Conservation (phyloP, 139 green algal species). For the Picochlorum sp. region DNA sequence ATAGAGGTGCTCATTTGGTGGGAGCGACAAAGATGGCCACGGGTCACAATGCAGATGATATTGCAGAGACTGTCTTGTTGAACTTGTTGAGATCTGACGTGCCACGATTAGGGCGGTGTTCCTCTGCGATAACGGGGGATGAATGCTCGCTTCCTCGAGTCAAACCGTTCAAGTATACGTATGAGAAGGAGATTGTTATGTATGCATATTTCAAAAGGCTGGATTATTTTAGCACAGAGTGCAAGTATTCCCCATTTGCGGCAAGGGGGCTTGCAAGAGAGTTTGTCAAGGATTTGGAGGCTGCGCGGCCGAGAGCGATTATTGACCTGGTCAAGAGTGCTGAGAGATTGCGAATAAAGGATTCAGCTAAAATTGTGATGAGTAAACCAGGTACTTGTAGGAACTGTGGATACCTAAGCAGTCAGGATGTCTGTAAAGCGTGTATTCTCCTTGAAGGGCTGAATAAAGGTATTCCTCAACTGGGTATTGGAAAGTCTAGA, state of each 20-base stretch:
- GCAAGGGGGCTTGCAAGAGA: slow-evolving; percentile 84
- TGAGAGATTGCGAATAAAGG: slow-evolving; percentile 50
- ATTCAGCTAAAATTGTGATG: neutral
- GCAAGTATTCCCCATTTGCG: slow-evolving; percentile 90
- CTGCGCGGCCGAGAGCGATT: slow-evolving; percentile 65
- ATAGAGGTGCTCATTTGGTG: slow-evolving; percentile 68
- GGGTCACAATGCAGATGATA: slow-evolving; percentile 95
- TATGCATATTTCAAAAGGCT: slow-evolving; percentile 98
- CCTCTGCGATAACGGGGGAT: slow-evolving; percentile 74
- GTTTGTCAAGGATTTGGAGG: slow-evolving; percentile 94
- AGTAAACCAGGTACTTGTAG: slow-evolving; percentile 48
- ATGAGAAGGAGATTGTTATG: slow-evolving; percentile 99
- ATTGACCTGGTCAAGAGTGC: slow-evolving; percentile 77
- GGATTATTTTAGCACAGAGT: slow-evolving; percentile 97
- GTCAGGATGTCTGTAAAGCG: slow-evolving; percentile 82
- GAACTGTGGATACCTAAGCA: slow-evolving; percentile 77
- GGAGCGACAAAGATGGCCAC: slow-evolving; percentile 69
- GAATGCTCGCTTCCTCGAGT: slow-evolving; percentile 71
- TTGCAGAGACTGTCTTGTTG: slow-evolving; percentile 94
- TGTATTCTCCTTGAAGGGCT: slow-evolving; percentile 81
- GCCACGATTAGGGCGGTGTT: slow-evolving; percentile 71
- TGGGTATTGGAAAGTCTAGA: slow-evolving; percentile 35
- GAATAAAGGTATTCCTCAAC: slow-evolving; percentile 53
- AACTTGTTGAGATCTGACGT: slow-evolving; percentile 91
- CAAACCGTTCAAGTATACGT: slow-evolving; percentile 95